phyloP scores from a whole-genome alignment of 805 yeast genomes.

The Metschnikowia reukaufii region DNA sequence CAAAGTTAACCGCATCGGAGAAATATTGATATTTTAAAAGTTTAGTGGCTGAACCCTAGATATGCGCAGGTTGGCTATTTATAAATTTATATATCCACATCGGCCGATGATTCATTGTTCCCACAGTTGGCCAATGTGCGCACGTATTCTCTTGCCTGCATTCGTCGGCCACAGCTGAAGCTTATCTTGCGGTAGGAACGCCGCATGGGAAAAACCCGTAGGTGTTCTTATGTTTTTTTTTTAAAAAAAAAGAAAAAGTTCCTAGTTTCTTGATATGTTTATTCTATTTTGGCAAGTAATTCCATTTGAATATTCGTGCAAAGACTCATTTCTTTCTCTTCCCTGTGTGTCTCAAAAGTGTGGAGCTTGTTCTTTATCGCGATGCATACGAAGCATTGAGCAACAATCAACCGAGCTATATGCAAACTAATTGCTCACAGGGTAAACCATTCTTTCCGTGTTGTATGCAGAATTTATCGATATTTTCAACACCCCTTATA shows the following conservation, averaged over 20 bases:
- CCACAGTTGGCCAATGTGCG: background rate
- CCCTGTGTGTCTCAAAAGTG: background rate
- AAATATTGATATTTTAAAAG: background rate
- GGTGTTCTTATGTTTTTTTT: too few relatives aligned
- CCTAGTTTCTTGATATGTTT: too few relatives aligned
- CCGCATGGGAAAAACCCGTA: too few relatives aligned
- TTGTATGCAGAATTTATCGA: too few relatives aligned
- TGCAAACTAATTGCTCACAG: too few relatives aligned
- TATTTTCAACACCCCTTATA: too few relatives aligned
- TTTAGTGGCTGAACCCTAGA: background rate
- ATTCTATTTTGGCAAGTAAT: too few relatives aligned
- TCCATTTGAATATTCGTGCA: too few relatives aligned
- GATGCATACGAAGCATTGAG: background rate
- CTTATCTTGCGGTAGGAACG: background rate
- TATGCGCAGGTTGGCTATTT: background rate
- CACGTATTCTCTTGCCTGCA: background rate
- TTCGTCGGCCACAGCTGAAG: background rate
- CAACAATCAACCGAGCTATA: too few relatives aligned
- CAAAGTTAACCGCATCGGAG: background rate
- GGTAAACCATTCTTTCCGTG: too few relatives aligned
- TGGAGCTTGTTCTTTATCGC: background rate
- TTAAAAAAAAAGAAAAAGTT: too few relatives aligned
- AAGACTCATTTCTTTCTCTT: too few relatives aligned
- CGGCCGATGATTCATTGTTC: background rate
- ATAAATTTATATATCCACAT: background rate